Percentiles rank a stretch among this genome's conserved stretches.
Evolutionary conservation across 164 flowering plant genomes (phyloP).

Genomic region (Hamamelis virginiana): DNA sequence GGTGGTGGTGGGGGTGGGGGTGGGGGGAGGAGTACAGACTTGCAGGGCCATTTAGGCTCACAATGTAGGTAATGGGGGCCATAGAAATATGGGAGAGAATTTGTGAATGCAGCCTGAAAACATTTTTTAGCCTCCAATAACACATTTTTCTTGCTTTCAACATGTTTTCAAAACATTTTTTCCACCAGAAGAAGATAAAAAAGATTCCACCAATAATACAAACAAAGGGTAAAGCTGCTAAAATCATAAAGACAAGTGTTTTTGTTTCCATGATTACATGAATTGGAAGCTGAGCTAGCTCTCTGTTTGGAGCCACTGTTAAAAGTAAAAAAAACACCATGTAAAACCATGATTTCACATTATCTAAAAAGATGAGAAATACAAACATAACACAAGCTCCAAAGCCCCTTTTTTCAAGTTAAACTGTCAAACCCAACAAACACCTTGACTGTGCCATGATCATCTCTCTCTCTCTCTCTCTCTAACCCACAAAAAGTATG

Average conservation of each 20-base stretch:
- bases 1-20: too few species aligned
- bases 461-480: too few species aligned
- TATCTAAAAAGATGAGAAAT: conserved; percentile 5
- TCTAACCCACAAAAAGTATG: neutral
- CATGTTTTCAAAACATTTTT: conserved; percentile 15
- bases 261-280: conserved; percentile 17
- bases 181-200: conserved; percentile 13
- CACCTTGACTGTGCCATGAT: neutral
- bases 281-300: conserved; percentile 24
- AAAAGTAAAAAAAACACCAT: conserved; percentile 15
- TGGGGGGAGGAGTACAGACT: too few species aligned
- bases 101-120: neutral
- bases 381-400: conserved; percentile 11
- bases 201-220: conserved; percentile 22
- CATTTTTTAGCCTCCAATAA: neutral
- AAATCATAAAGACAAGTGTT: neutral
- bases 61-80: neutral
- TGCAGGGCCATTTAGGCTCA: too few species aligned
- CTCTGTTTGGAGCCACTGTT: conserved; percentile 9
- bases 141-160: conserved; percentile 16
- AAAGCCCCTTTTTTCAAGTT: conserved; percentile 20
- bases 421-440: conserved; percentile 7
- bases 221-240: conserved; percentile 13
- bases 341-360: conserved; percentile 16
- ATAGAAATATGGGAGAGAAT: conserved; percentile 1